These are phyloP conservation scores for Ophiocordyceps sinensis DNA, from an alignment of 2,329 filamentous ascomycete species.

Conservation along the genomic window DNA sequence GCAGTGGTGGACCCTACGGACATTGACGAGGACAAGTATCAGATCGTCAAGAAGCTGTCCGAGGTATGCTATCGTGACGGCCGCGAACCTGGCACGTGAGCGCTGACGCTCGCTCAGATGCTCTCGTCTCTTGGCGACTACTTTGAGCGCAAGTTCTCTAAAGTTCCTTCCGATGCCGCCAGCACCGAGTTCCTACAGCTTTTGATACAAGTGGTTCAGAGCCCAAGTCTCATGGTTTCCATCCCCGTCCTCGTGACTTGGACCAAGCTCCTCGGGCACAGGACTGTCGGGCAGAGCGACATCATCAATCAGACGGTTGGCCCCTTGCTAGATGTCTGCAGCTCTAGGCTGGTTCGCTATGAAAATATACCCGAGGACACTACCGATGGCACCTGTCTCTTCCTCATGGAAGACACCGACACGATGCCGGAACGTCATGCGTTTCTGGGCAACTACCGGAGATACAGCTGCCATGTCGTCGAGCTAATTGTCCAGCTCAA, in stretches of 20 bases:
- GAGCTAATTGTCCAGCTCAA: slow-evolving; percentile 74
- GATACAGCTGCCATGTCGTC: slow-evolving; percentile 78
- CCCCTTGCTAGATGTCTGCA: slow-evolving; percentile 68
- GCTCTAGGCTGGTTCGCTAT: slow-evolving; percentile 70
- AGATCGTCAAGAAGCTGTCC: slow-evolving; percentile 83
- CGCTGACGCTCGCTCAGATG: slow-evolving; percentile 37
- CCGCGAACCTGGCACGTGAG: background rate
- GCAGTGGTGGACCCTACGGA: slow-evolving; percentile 66
- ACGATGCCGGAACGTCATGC: slow-evolving; percentile 87
- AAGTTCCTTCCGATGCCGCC: slow-evolving; percentile 49
- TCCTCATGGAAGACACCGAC: slow-evolving; percentile 87
- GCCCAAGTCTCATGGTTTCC: slow-evolving; percentile 79
- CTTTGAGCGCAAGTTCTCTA: slow-evolving; percentile 60
- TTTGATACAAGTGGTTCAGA: slow-evolving; percentile 64
- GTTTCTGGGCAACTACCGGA: slow-evolving; percentile 87
- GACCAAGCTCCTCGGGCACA: slow-evolving; percentile 66
- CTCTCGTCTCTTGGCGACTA: slow-evolving; percentile 75
- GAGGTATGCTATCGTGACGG: slow-evolving; percentile 43
- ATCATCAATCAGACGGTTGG: slow-evolving; percentile 51
- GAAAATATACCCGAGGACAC: slow-evolving; percentile 75
- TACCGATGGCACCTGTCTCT: slow-evolving; percentile 63
- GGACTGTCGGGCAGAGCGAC: slow-evolving; percentile 50
- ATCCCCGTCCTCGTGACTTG: slow-evolving; percentile 86
- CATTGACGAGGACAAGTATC: slow-evolving; percentile 83
- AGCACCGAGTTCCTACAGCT: slow-evolving; percentile 66